A percentile compares a stretch with the other conserved stretches of the same genome.
Conservation (phyloP, 2,329 filamentous ascomycete genomes). For the Trichophyton benhamiae region DNA sequence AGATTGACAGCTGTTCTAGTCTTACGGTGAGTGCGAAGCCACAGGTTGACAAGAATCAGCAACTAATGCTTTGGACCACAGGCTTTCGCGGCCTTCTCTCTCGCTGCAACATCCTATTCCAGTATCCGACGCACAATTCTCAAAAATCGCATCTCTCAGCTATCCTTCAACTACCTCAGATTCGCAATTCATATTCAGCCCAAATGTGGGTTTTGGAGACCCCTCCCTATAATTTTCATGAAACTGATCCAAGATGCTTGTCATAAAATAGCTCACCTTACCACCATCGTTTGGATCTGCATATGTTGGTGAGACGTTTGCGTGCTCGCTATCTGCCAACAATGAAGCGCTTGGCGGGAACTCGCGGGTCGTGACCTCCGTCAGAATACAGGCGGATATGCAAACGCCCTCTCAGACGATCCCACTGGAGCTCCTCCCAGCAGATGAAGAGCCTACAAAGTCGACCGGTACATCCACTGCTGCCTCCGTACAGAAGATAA, state of each 20-base stretch:
- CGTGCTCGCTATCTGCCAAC: slow-evolving; percentile 91
- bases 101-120: slow-evolving; percentile 35
- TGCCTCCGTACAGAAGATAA: slow-evolving; percentile 64
- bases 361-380: slow-evolving; percentile 51
- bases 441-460: slow-evolving; percentile 42
- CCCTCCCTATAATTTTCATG: neutral
- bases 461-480: slow-evolving; percentile 15
- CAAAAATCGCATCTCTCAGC: slow-evolving; percentile 57
- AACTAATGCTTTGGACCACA: slow-evolving; percentile 25
- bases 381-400: slow-evolving; percentile 83
- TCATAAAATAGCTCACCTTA: slow-evolving; percentile 51
- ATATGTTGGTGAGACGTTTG: slow-evolving; percentile 90
- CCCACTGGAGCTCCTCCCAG: slow-evolving; percentile 43
- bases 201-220: slow-evolving; percentile 31
- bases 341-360: slow-evolving; percentile 51
- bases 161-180: slow-evolving; percentile 46
- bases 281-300: slow-evolving; percentile 86
- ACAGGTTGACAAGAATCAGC: neutral
- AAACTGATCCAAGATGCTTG: neutral
- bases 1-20: slow-evolving; percentile 19
- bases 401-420: slow-evolving; percentile 74
- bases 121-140: slow-evolving; percentile 37
- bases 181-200: slow-evolving; percentile 44
- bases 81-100: slow-evolving; percentile 58
- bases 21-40: slow-evolving; percentile 25